These are phyloP conservation scores for Xylaria flabelliformis DNA, from an alignment of 495 filamentous ascomycete genomes.

Conservation along the genomic window DNA sequence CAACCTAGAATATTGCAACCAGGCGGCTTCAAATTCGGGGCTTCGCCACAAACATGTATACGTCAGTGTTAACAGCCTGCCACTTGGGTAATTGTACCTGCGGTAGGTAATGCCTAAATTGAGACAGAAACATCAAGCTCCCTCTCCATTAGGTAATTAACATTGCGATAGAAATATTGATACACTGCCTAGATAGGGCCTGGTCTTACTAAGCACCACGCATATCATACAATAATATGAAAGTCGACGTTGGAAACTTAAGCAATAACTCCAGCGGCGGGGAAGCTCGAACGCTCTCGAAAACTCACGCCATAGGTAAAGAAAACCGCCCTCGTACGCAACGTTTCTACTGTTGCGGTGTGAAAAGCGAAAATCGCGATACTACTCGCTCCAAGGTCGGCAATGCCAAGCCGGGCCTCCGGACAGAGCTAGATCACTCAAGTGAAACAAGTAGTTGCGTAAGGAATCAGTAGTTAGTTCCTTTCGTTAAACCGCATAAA, in stretches of 20 bases:
- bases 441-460: background rate
- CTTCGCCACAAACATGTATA: background rate
- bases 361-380: background rate
- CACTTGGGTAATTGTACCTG: too few relatives aligned
- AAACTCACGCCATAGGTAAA: background rate
- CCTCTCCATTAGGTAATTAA: too few relatives aligned
- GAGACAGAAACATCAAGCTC: too few relatives aligned
- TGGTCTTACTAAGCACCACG: background rate
- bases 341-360: background rate
- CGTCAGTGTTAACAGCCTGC: background rate
- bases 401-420: constrained; percentile 13
- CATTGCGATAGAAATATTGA: background rate
- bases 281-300: background rate
- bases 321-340: background rate
- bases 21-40: background rate
- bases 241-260: background rate
- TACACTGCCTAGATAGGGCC: background rate
- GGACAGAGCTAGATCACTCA: background rate
- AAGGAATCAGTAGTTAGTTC: background rate
- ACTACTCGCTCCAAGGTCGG: background rate
- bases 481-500: background rate
- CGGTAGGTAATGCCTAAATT: too few relatives aligned
- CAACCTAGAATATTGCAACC: background rate
- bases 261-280: background rate
- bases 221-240: background rate